Conservation (phyloP, 768 basidiomycete species). For the Phlegmacium glaucopus region DNA sequence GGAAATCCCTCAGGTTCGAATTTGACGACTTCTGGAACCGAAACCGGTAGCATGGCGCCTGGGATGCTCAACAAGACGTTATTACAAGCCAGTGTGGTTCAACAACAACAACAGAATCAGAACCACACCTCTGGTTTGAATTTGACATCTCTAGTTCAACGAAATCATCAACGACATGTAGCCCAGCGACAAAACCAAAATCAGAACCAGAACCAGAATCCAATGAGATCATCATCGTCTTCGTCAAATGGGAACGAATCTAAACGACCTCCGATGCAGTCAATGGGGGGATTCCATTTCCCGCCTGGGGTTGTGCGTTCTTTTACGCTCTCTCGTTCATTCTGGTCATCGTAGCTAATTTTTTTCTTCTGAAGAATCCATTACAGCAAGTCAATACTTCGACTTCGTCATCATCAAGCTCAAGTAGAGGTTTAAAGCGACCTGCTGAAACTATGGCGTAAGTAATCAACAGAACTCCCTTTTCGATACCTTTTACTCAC, state of each 20-base stretch:
- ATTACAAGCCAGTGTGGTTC: not conserved
- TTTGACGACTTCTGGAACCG: no score
- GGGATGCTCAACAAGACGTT: not conserved
- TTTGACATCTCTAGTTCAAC: conserved; percentile 9
- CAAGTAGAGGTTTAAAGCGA: conserved; percentile 29
- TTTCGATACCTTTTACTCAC: conserved; percentile 13
- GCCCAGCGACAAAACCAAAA: not conserved
- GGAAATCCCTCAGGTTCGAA: not conserved
- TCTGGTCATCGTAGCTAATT: not conserved
- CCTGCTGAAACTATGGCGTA: conserved; percentile 27
- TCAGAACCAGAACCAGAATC: conserved; percentile 13
- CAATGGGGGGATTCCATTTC: conserved; percentile 49
- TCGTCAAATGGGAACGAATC: conserved; percentile 4
- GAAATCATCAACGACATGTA: conserved; percentile 16
- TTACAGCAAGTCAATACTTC: conserved; percentile 1
- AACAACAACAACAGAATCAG: conserved; percentile 2
- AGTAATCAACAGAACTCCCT: not conserved
- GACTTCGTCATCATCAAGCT: conserved; percentile 3
- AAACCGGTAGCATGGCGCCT: no score
- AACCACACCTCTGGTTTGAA: conserved; percentile 1
- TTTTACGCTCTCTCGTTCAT: not conserved
- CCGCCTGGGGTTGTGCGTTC: conserved; percentile 42
- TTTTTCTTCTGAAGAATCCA: conserved; percentile 8
- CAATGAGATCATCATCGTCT: conserved; percentile 12
- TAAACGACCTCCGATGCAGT: conserved; percentile 27